Percentiles rank a stretch among this genome's conserved stretches.
These are phyloP conservation scores for Pseudozyma sp. DNA, from an alignment of 1,284 basidiomycete genomes.

Conservation along the genomic window DNA sequence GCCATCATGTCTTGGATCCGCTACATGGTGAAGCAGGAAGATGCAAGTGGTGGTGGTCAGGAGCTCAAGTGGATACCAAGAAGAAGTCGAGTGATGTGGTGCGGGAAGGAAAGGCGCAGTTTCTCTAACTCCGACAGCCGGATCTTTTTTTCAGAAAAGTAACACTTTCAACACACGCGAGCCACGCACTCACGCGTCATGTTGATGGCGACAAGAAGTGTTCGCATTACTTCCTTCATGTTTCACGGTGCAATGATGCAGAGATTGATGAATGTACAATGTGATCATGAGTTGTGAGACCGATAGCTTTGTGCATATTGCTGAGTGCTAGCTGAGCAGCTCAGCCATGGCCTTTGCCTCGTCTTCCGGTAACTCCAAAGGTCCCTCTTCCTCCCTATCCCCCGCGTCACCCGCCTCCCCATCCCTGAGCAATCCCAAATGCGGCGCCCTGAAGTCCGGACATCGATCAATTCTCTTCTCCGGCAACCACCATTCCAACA, in stretches of 20 bases:
- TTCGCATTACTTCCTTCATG: neutral
- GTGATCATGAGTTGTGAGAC: neutral
- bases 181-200: neutral
- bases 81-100: neutral
- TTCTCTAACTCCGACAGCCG: slow-evolving; percentile 12
- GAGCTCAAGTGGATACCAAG: slow-evolving; percentile 4
- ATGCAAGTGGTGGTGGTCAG: neutral
- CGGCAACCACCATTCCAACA: slow-evolving; percentile 73
- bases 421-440: neutral
- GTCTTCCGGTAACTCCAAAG: slow-evolving; percentile 6
- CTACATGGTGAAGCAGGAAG: slow-evolving; percentile 20
- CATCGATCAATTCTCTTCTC: slow-evolving; percentile 24
- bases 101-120: neutral
- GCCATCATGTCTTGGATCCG: slow-evolving; percentile 7
- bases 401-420: neutral
- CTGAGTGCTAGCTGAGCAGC: neutral
- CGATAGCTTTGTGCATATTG: neutral
- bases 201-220: neutral
- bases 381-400: neutral
- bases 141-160: slow-evolving; percentile 9
- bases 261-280: neutral
- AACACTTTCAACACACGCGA: slow-evolving; percentile 7
- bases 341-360: slow-evolving; percentile 5
- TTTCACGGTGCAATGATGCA: neutral
- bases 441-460: slow-evolving; percentile 15